A percentile compares a stretch with the other conserved stretches of the same genome.
phyloP scores from a whole-genome alignment of 1,139 yeast species.

The Candida glucosophila region DNA sequence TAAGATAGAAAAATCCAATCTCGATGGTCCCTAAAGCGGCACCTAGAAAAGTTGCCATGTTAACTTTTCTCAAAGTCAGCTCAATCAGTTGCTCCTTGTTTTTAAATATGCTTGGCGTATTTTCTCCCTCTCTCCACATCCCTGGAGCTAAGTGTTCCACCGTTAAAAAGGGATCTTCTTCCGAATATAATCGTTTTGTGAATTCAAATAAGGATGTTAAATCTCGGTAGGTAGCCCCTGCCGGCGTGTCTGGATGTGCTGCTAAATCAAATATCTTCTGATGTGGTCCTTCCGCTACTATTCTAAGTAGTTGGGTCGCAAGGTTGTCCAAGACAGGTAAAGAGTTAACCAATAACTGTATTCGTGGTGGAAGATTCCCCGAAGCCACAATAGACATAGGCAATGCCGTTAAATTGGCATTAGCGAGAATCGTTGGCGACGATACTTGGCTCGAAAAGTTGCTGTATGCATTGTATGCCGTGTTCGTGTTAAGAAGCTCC shows the following conservation, averaged over 20 bases:
- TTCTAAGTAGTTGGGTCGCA: slow-evolving; percentile 63
- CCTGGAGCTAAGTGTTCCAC: slow-evolving; percentile 58
- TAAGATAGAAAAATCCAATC: slow-evolving; percentile 79
- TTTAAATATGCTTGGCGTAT: slow-evolving; percentile 48
- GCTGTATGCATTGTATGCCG: slow-evolving; percentile 37
- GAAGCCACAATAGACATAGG: slow-evolving; percentile 52
- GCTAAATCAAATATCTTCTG: slow-evolving; percentile 67
- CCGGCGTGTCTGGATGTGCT: slow-evolving; percentile 61
- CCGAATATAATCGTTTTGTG: slow-evolving; percentile 54
- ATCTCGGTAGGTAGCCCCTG: slow-evolving; percentile 68
- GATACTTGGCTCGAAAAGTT: slow-evolving; percentile 34
- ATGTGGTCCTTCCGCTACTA: slow-evolving; percentile 62
- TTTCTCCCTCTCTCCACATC: slow-evolving; percentile 56
- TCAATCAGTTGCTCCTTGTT: slow-evolving; percentile 60
- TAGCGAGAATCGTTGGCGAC: slow-evolving; percentile 31
- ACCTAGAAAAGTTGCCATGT: slow-evolving; percentile 76
- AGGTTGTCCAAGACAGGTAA: slow-evolving; percentile 68
- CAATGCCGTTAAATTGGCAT: slow-evolving; percentile 49
- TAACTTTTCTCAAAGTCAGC: slow-evolving; percentile 70
- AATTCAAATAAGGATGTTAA: slow-evolving; percentile 70
- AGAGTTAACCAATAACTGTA: slow-evolving; percentile 54
- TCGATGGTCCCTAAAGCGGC: slow-evolving; percentile 81
- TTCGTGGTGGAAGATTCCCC: slow-evolving; percentile 47
- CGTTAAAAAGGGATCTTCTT: slow-evolving; percentile 59
- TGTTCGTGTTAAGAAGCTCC: slow-evolving; percentile 32